Base-by-base conservation (phyloP, 768 basidiomycete genomes). In the Boletus insuetus region DNA sequence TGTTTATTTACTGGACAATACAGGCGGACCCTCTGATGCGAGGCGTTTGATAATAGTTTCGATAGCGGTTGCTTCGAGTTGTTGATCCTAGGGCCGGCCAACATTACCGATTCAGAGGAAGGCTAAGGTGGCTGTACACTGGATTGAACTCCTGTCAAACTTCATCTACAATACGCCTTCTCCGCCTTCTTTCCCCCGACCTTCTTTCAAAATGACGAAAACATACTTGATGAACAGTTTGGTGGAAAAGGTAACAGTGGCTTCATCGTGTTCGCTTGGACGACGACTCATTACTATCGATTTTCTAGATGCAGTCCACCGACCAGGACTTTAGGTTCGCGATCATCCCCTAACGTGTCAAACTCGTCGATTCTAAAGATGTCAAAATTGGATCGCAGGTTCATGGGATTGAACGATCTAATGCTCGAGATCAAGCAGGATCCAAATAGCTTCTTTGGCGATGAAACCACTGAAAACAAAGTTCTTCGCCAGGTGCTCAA, bases 381-480 rank as follows among this genome's bases (percentile, higher is more conserved):
- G 50, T 61, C 38, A 43, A 53, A 46, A 38, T 35, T 45, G 9
- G 45, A 51, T 52, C 45, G n/a, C 65, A 95, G 94, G 70, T 94
- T 92, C 72, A 98, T 98, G 96, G 94, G 94, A 38, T 78, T 99
- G 60, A 97, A 93, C 60, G 96, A 99, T 73, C 74, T 98, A 62
- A 89, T 92, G 82, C 81, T 82, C 37, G 94, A 96, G 75, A 85
- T 95, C 76, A 87, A 82, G 70, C 81, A 84, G 69, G 87, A 92
- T 81, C 83, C 81, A 48, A 73, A 71, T 46, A 85, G 81, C 46
- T 94, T 94, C 70, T 74, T 83, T 12, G 85, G 92, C 51, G 96
- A 99, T 68, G 95, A 98, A 69, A 63, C 78, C 6, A 82, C 87
- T 32, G 97, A 99, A 77, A 84, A 77, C 69, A 90, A 89, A 68